Percentiles rank a stretch among this genome's conserved stretches.
Evolutionary conservation across 2,329 filamentous ascomycete species (phyloP).

Genomic region (Exophiala lecanii-corni): DNA sequence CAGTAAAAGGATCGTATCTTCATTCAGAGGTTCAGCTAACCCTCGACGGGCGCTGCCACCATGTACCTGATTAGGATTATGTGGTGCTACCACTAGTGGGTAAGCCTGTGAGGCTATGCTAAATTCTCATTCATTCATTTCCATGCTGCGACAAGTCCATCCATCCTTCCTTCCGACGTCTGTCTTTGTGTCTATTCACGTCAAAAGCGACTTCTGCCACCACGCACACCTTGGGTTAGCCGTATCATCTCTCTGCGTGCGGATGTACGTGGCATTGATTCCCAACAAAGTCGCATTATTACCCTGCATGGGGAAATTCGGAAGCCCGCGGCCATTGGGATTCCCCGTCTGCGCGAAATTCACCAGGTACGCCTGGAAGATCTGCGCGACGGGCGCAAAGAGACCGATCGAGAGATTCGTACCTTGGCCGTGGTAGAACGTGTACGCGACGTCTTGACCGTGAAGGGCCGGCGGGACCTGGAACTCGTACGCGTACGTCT

Average conservation of each 20-base stretch:
- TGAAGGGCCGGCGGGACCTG: conserved; percentile 51
- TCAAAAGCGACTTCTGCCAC: conserved; percentile 50
- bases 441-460: conserved; percentile 49
- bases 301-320: conserved; percentile 46
- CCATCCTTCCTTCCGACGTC: too few relatives aligned
- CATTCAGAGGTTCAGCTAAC: too few relatives aligned
- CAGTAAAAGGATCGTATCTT: too few relatives aligned
- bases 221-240: conserved; percentile 48
- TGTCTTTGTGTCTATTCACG: too few relatives aligned
- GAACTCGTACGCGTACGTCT: conserved; percentile 52
- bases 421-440: conserved; percentile 44
- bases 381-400: conserved; percentile 32
- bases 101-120: too few relatives aligned
- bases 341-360: conserved; percentile 34
- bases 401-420: conserved; percentile 34
- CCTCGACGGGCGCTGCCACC: too few relatives aligned
- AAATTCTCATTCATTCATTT: too few relatives aligned
- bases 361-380: conserved; percentile 37
- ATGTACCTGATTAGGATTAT: too few relatives aligned
- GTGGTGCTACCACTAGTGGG: too few relatives aligned
- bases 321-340: conserved; percentile 34
- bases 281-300: conserved; percentile 40
- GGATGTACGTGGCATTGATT: conserved; percentile 41
- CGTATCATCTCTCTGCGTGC: conserved; percentile 41
- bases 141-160: too few relatives aligned